Evolutionary conservation across 768 basidiomycete genomes (phyloP), one percentile per base, ranked within the genome.

Genomic region (Brasilioporus rufonigricans): DNA sequence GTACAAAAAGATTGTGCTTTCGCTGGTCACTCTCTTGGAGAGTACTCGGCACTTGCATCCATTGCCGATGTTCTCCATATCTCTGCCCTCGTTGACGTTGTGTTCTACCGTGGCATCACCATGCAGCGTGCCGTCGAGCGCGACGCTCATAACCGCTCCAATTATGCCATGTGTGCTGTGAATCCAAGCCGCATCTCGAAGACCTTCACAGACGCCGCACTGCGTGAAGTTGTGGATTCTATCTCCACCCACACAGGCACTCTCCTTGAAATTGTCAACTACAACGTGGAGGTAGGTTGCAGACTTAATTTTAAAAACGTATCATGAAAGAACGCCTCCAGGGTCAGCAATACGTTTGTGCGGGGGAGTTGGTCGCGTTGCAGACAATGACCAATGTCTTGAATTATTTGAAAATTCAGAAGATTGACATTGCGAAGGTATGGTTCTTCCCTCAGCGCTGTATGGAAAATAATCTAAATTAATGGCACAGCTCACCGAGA

Each of bases 261-360:
- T 54, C 81, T 99, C 2, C 81, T 98, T n/a, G 93, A 99, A 73
- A 98, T 98, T 44, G 97, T 99, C 68, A 99, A 99, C 74, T 93
- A 88, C 72, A 94, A 92, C 61, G 91, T 92, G 44, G 91, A 93
- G 78, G 91, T 92, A 64, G 16, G 78, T 66, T 19, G 8, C 32
- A 41, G 6, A 27, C 21, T 38, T 44, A 27, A 24, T 27, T 16
- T 26, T 19, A 8, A 23, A 32, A 36, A 33, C 21, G 7, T 45
- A 47, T 19, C 31, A 19, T 19, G 57, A 40, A 55, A 48, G 60
- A 39, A 52, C 41, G 38, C 31, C 53, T 39, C 51, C 73, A 97
- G 88, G 96, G 96, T 58, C 94, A 97, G 83, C 97, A 99, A 91
- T 98, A 98, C 71, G 97, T 99, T 59, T 97, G 93, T 64, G 97